Percentiles rank a stretch among this genome's conserved stretches.
Evolutionary conservation across 192 early-diverging fungal species (phyloP).

Genomic region (Spinellus fusiger): DNA sequence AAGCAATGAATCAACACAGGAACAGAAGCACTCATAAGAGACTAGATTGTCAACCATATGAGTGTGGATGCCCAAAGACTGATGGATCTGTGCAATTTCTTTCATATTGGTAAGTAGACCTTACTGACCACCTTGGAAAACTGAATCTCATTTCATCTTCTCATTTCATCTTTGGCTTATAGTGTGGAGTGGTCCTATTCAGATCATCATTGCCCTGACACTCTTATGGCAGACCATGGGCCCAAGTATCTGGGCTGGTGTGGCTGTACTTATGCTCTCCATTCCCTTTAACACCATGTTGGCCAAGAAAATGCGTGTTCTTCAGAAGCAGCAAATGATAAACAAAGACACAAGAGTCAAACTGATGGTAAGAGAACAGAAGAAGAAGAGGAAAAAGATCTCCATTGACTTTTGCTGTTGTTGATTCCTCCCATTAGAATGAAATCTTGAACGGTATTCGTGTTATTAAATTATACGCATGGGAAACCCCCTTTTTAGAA

Average conservation of each 20-base stretch:
- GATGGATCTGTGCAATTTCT: slow-evolving; percentile 58
- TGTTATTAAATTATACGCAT: slow-evolving; percentile 96
- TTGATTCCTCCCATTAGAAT: slow-evolving; percentile 34
- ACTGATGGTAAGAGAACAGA: slow-evolving; percentile 12
- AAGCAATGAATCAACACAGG: slow-evolving; percentile 31
- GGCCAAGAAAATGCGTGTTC: slow-evolving; percentile 54
- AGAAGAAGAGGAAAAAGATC: background rate
- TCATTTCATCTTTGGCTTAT: slow-evolving; percentile 5
- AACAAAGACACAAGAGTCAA: slow-evolving; percentile 74
- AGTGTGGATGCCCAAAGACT: slow-evolving; percentile 60
- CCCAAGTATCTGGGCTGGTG: slow-evolving; percentile 76
- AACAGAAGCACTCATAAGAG: background rate
- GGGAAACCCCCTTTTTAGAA: slow-evolving; percentile 78
- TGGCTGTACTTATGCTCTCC: slow-evolving; percentile 73
- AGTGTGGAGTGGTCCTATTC: slow-evolving; percentile 24
- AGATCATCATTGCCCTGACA: slow-evolving; percentile 8
- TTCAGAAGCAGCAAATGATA: slow-evolving; percentile 79
- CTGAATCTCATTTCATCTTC: slow-evolving; percentile 59
- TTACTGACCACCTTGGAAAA: background rate
- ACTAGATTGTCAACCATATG: slow-evolving; percentile 54
- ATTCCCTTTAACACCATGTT: slow-evolving; percentile 73
- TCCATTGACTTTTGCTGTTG: background rate
- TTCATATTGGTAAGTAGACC: slow-evolving; percentile 49
- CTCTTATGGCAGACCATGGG: slow-evolving; percentile 57
- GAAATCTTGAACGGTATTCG: slow-evolving; percentile 88